Evolutionary conservation across 2,329 filamentous ascomycete species (phyloP), one percentile per base, ranked within the genome.

Genomic region (Pseudogymnoascus sp.): DNA sequence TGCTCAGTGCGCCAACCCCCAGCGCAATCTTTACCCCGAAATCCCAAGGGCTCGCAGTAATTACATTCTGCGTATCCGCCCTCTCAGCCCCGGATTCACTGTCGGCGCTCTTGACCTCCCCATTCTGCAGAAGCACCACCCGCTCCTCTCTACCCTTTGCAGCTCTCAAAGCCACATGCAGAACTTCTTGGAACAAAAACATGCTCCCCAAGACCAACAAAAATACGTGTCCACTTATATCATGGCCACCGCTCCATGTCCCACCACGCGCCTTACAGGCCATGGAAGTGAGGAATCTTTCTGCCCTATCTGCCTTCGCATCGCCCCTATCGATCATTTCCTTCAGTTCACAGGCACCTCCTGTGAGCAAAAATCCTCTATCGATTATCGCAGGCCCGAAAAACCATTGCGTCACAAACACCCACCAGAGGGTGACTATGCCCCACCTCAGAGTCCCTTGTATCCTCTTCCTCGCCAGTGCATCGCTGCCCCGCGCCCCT

Each of bases 171-270:
- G 88, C 78, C 74, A 78, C 78, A 60, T 81, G 80, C 78, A 95
- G 60, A 70, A 92, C 82, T 78, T 97, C 94, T 70, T 96, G 86
- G 74, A 89, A 81, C 60, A 97, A 77, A 70, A 96, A 90, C 58
- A 85, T 85, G 63, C 88, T 93, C 3, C 91, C 90, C 42, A 97
- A 78, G 5, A 95, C 91, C 58, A 99, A 81, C 77, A 99, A 77
- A 71, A 99, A 97, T 3, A 97, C 91, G 75, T 97, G 94, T 0
- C 94, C 94, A 65, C 89, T 94, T 68, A 99, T 93, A 75, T 99
- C 94, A 75, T 97, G 92, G 0, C 94, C 94, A n/a, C 94, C 94
- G 63, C 80, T 84, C 94, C 94, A 99, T 61, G 80, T 78, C 0
- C 94, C 93, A 5, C 93, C 93, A 0, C 86, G 84, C 3, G 87